Base-by-base conservation (phyloP, 1,139 yeast species). In the Nakaseomyces glabratus region DNA sequence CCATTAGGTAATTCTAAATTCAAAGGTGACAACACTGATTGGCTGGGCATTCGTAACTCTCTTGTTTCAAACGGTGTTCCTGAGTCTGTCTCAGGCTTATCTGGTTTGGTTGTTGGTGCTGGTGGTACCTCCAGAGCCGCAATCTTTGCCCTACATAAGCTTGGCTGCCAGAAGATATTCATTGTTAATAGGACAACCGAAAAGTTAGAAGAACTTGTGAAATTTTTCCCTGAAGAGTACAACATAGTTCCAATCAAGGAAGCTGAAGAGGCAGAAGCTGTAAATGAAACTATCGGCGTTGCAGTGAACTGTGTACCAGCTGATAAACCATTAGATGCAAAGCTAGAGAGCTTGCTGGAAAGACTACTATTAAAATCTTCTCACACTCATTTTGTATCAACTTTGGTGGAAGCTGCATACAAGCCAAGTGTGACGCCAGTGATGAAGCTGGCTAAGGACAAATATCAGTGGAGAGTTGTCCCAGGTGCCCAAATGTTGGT, bases 61-160 rank as follows among this genome's bases (percentile, higher is more conserved):
- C 75, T 85, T 48, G 55, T 63, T 28, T 60, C 69, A 40, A 67
- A 69, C 39, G 90, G 90, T 8, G 76, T 76, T 21, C 73, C 82
- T 22, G 61, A 62, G 28, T 43, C 47, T 37, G n/a, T 17, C 10
- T 23, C 63, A 49, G 46, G 55, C 5, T 58, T 66, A 13, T 65
- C 68, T 38, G 93, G 86, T 28, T 65, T 90, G 42, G 80, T 90
- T 35, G 66, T 90, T 46, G 99, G 99, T 33, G 95, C 95, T 19
- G 99, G 99, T 29, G 99, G 99, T 33, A 88, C 99, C 23, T 79
- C 95, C 0, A 73, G 96, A 52, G 96, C 98, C 26, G 98, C 97
- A 1, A 75, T 84, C 16, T 88, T 72, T 57, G 97, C 98, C 1
- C 68, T 90, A 49, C 73, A 77, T 51, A 58, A 73, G 43, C 63